Percentiles rank a stretch among this genome's conserved stretches.
These are phyloP conservation scores for Astrothelium macrocarpum DNA, from an alignment of 495 filamentous ascomycete species.

Conservation along the genomic window DNA sequence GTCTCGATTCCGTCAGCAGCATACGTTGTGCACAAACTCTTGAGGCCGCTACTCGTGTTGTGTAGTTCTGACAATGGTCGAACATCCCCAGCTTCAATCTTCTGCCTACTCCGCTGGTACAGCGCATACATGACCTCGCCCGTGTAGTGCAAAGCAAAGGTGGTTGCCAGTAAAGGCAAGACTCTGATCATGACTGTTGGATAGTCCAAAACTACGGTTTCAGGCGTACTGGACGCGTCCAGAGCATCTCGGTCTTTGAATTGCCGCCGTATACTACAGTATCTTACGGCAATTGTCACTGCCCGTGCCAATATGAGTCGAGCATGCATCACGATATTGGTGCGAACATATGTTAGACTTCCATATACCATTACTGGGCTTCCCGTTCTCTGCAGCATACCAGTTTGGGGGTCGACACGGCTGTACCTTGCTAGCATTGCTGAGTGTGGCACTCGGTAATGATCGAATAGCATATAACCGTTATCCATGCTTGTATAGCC, in stretches of 20 bases:
- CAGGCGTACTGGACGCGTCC: conserved; percentile 23
- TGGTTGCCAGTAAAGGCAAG: conserved; percentile 39
- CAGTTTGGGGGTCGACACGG: conserved; percentile 34
- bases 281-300: conserved; percentile 40
- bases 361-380: conserved; percentile 40
- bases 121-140: conserved; percentile 36
- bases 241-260: conserved; percentile 39
- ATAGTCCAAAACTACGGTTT: conserved; percentile 41
- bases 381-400: conserved; percentile 32
- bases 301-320: conserved; percentile 39
- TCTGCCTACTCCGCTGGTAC: conserved; percentile 31
- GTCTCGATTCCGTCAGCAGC: conserved; percentile 43
- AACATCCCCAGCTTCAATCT: conserved; percentile 38
- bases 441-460: conserved; percentile 39
- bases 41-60: conserved; percentile 40
- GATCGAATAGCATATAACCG: conserved; percentile 42
- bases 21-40: conserved; percentile 41
- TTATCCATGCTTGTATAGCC: conserved; percentile 43
- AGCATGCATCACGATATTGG: conserved; percentile 40
- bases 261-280: conserved; percentile 36
- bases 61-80: conserved; percentile 38
- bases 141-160: conserved; percentile 43
- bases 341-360: conserved; percentile 38
- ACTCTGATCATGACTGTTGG: conserved; percentile 42
- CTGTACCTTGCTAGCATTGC: conserved; percentile 40